Conservation (phyloP, 2,329 filamentous ascomycete genomes). For the Colletotrichum spinosum region DNA sequence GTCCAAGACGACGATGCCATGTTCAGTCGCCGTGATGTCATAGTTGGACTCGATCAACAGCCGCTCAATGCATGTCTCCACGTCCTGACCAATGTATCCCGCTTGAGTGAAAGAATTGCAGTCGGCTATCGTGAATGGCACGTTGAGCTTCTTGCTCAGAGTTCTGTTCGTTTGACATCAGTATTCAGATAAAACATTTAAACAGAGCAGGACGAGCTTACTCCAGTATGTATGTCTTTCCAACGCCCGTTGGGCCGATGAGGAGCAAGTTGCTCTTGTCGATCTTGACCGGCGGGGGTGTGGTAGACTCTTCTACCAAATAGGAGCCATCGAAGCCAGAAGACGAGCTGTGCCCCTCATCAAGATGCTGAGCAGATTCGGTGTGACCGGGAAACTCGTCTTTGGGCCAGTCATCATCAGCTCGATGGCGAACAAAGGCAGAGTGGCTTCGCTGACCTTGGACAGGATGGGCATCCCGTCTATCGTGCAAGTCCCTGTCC, state of each 20-base stretch:
- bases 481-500: slow-evolving; percentile 70
- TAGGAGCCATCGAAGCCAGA: slow-evolving; percentile 57
- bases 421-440: slow-evolving; percentile 43
- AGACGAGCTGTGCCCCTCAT: slow-evolving; percentile 45
- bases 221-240: slow-evolving; percentile 94
- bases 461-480: slow-evolving; percentile 75
- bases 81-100: slow-evolving; percentile 97
- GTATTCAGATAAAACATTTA: slow-evolving; percentile 35
- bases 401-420: slow-evolving; percentile 53
- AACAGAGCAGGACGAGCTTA: slow-evolving; percentile 48
- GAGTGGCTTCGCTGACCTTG: slow-evolving; percentile 72
- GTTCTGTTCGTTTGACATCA: slow-evolving; percentile 68
- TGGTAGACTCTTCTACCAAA: slow-evolving; percentile 58
- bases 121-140: slow-evolving; percentile 95
- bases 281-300: slow-evolving; percentile 72
- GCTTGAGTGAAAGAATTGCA: slow-evolving; percentile 97
- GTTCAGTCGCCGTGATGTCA: slow-evolving; percentile 84
- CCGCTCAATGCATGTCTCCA: slow-evolving; percentile 93
- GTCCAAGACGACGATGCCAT: slow-evolving; percentile 94
- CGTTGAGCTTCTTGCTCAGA: slow-evolving; percentile 89
- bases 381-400: slow-evolving; percentile 67
- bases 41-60: slow-evolving; percentile 92
- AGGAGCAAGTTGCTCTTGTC: slow-evolving; percentile 96
- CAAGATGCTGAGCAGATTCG: slow-evolving; percentile 58
- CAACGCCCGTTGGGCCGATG: slow-evolving; percentile 92